Evolutionary conservation across 169 alveolate genomes (phyloP).

Genomic region (Cryptosporidium xiaoi): DNA sequence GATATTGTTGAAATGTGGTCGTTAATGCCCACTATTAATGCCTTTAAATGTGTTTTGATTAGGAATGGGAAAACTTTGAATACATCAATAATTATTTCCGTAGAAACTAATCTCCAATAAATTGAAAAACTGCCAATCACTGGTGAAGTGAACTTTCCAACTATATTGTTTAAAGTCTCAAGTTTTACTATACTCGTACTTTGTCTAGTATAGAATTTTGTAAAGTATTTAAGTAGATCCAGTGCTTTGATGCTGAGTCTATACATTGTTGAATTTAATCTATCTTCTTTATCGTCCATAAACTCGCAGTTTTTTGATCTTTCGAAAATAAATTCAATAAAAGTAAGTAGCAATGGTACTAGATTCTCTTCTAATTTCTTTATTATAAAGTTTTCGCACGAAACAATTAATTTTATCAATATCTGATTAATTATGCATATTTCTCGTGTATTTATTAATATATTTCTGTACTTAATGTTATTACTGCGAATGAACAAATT

Average conservation of each 20-base stretch:
- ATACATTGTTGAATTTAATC: slow-evolving; percentile 24
- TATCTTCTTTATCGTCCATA: slow-evolving; percentile 58
- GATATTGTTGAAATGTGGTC: too few relatives aligned
- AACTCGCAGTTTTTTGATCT: background rate
- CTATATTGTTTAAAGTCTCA: slow-evolving; percentile 12
- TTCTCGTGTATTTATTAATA: slow-evolving; percentile 16
- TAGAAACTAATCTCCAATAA: slow-evolving; percentile 5
- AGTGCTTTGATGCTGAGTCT: slow-evolving; percentile 13
- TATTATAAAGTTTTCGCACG: slow-evolving; percentile 10
- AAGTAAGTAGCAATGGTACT: slow-evolving; percentile 3
- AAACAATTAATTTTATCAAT: slow-evolving; percentile 13
- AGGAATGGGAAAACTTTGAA: slow-evolving; percentile 10
- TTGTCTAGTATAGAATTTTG: slow-evolving; percentile 17
- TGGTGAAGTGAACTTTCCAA: slow-evolving; percentile 15
- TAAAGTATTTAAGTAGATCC: slow-evolving; percentile 28
- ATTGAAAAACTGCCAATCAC: slow-evolving; percentile 2
- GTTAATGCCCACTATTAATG: too few relatives aligned
- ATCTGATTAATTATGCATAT: slow-evolving; percentile 8
- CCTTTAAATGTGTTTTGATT: background rate
- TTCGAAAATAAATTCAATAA: background rate
- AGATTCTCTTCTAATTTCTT: slow-evolving; percentile 22
- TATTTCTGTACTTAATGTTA: background rate
- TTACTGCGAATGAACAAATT: too few relatives aligned
- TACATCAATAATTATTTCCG: slow-evolving; percentile 14
- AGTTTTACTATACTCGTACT: slow-evolving; percentile 7